Percentiles rank a stretch among this genome's conserved stretches.
These are phyloP conservation scores for Salix caprea DNA, from an alignment of 345 rosid species.

Conservation along the genomic window DNA sequence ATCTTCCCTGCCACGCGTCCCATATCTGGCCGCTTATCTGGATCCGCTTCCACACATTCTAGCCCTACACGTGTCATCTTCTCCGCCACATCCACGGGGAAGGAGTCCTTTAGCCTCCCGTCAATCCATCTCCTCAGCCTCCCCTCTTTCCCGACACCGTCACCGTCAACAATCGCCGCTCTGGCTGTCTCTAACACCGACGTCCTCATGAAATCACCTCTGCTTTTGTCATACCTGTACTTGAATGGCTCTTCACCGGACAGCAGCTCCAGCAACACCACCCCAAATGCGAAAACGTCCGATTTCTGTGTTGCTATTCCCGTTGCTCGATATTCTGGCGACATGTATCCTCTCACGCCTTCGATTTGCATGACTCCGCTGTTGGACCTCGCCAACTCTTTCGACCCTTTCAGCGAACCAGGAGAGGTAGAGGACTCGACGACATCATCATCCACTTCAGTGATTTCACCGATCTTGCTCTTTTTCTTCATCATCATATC, in stretches of 20 bases:
- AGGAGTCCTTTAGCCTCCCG: conserved; percentile 65
- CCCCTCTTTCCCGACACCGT: conserved; percentile 21
- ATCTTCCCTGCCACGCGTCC: conserved; percentile 77
- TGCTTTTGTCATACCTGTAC: conserved; percentile 43
- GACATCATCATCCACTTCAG: conserved; percentile 8
- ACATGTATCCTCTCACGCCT: conserved; percentile 81
- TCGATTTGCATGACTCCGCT: conserved; percentile 46
- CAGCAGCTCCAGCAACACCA: conserved; percentile 67
- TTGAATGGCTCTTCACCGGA: conserved; percentile 76
- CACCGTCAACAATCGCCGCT: conserved; percentile 29
- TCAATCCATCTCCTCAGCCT: conserved; percentile 71
- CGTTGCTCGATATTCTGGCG: conserved; percentile 57
- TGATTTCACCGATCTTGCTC: conserved; percentile 12
- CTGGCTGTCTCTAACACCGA: conserved; percentile 62
- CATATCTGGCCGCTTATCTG: conserved; percentile 70
- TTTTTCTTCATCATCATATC: conserved; percentile 8
- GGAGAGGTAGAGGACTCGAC: no score
- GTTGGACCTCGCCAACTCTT: conserved; percentile 11
- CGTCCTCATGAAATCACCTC: conserved; percentile 44
- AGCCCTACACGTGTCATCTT: conserved; percentile 53
- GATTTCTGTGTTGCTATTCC: conserved; percentile 69
- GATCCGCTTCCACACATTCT: conserved; percentile 61
- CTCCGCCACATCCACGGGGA: conserved; percentile 65
- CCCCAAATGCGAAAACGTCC: conserved; percentile 76
- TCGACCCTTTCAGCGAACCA: conserved; percentile 10